Percentiles rank a stretch among this genome's conserved stretches.
phyloP scores from a whole-genome alignment of 306 rosid species.

The Corylus heterophylla region DNA sequence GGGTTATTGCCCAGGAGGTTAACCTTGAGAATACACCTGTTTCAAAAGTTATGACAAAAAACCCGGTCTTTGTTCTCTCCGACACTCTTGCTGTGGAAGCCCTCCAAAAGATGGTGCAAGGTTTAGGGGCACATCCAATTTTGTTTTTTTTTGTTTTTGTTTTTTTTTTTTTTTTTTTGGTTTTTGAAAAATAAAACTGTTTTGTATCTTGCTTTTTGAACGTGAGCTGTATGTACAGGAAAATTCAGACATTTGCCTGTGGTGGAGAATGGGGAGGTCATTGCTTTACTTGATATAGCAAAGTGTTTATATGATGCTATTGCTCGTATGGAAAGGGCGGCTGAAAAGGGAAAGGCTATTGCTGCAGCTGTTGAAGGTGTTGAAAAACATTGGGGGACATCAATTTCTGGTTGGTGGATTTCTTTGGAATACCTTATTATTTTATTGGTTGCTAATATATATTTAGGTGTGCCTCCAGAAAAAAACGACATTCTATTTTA shows the following conservation, averaged over 20 bases:
- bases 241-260: slow-evolving; percentile 96
- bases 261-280: slow-evolving; percentile 95
- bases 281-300: slow-evolving; percentile 96
- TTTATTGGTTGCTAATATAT: background rate
- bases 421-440: slow-evolving; percentile 10
- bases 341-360: slow-evolving; percentile 98
- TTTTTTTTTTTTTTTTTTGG: background rate
- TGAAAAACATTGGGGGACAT: slow-evolving; percentile 84
- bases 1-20: slow-evolving; percentile 79
- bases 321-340: slow-evolving; percentile 94
- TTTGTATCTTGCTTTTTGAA: slow-evolving; percentile 20
- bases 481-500: slow-evolving; percentile 2
- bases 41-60: slow-evolving; percentile 93
- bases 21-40: slow-evolving; percentile 78
- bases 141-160: background rate
- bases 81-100: slow-evolving; percentile 98
- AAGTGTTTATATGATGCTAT: slow-evolving; percentile 97
- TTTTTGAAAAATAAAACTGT: background rate
- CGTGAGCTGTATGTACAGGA: slow-evolving; percentile 52
- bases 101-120: slow-evolving; percentile 99
- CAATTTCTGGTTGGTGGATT: slow-evolving; percentile 68
- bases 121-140: slow-evolving; percentile 37
- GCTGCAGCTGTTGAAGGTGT: slow-evolving; percentile 99
- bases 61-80: slow-evolving; percentile 88
- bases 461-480: slow-evolving; percentile 2